Percentiles rank a stretch among this genome's conserved stretches.
Evolutionary conservation across 1,284 basidiomycete species (phyloP).

Genomic region (Heterobasidion parviporum): DNA sequence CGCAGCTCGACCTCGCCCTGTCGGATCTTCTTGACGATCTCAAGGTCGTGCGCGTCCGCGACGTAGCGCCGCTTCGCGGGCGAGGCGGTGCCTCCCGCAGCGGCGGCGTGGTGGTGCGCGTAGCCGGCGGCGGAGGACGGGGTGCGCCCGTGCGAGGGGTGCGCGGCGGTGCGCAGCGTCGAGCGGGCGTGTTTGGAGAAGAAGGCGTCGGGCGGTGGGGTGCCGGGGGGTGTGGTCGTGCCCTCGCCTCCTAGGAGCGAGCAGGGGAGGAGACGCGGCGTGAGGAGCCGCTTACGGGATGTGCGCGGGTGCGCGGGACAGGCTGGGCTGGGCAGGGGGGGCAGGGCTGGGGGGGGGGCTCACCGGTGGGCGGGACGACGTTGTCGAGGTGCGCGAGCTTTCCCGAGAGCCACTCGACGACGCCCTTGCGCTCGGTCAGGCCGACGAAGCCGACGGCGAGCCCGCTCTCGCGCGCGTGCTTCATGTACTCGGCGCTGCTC

Average conservation of each 20-base stretch:
- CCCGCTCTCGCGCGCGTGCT: conserved; percentile 69
- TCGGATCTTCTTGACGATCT: conserved; percentile 78
- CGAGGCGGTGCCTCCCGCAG: conserved; percentile 31
- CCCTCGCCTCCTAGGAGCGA: no score
- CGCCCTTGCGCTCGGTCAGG: conserved; percentile 76
- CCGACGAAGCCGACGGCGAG: conserved; percentile 72
- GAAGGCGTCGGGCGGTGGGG: conserved; percentile 34
- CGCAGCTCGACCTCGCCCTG: conserved; percentile 64
- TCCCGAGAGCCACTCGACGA: conserved; percentile 81
- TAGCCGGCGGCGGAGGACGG: conserved; percentile 30
- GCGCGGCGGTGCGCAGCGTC: neutral
- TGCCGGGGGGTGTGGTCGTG: conserved; percentile 52
- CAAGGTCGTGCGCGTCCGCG: conserved; percentile 68
- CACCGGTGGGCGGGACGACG: conserved; percentile 50
- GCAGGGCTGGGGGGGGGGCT: neutral
- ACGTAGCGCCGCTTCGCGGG: conserved; percentile 72
- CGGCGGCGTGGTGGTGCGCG: conserved; percentile 18
- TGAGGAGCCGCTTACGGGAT: no score
- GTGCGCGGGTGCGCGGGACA: no score
- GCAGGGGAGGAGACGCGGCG: no score
- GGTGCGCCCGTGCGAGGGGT: conserved; percentile 11
- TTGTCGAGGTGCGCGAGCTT: conserved; percentile 46
- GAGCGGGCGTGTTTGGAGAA: neutral
- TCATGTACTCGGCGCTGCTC: conserved; percentile 79
- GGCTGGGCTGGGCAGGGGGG: no score